These are phyloP conservation scores for Hylodesmum podocarpum DNA, from an alignment of 306 rosid species.

Conservation along the genomic window DNA sequence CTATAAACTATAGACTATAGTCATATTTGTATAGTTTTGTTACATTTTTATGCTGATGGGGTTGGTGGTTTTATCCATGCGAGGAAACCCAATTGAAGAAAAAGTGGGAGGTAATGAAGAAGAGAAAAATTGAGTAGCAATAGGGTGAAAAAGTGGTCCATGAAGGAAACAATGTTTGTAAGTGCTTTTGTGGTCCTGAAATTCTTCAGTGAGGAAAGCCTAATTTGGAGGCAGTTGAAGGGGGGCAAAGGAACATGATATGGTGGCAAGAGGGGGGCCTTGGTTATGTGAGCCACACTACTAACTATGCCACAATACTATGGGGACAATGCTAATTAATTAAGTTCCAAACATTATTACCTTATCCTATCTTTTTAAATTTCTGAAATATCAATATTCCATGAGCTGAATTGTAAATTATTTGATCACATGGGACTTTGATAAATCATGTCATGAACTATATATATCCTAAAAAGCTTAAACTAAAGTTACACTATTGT, in stretches of 20 bases:
- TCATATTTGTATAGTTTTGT: neutral
- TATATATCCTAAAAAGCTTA: neutral
- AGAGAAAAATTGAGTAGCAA: constrained; percentile 25
- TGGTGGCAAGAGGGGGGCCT: constrained; percentile 21
- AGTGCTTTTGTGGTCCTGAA: constrained; percentile 78
- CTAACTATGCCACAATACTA: neutral
- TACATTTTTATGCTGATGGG: neutral
- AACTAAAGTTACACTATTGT: neutral
- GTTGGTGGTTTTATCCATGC: neutral
- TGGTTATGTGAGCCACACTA: neutral
- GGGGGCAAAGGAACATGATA: constrained; percentile 39
- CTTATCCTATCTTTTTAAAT: neutral
- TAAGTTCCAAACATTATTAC: constrained; percentile 12
- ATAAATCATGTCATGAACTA: neutral
- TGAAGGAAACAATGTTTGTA: constrained; percentile 25
- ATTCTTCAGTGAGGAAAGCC: constrained; percentile 47
- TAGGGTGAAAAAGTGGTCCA: constrained; percentile 65
- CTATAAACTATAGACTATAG: too few relatives aligned
- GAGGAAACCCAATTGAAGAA: constrained; percentile 19
- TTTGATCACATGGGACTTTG: neutral
- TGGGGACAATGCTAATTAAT: constrained; percentile 15
- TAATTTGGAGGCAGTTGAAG: constrained; percentile 34
- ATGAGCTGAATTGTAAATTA: neutral
- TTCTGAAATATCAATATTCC: neutral
- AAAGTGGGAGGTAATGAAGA: neutral